Evolutionary conservation across 805 yeast species (phyloP), one percentile per base, ranked within the genome.

Genomic region (Hanseniaspora nectarophila): DNA sequence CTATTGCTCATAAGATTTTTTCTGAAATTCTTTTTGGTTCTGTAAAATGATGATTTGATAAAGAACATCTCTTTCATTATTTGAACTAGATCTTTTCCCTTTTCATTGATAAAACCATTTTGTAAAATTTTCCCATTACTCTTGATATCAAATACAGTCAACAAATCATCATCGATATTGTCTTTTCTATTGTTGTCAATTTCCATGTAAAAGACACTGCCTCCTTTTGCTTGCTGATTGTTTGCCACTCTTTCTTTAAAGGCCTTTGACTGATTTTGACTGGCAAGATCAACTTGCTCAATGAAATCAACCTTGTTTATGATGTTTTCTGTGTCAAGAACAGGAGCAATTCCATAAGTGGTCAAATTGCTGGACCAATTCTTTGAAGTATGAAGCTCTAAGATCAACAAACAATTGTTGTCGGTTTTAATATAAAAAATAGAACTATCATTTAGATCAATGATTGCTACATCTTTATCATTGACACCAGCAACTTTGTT

Each of bases 41-140:
- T 48, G 15, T 46, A 18, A 33, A 48, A 48, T 2, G 37, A 23
- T 13, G 52, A 40, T 35, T 42, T 45, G 5, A 45, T 39, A 33
- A 43, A 42, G 34, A 52, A 37, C 51, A 51, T 43, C 20, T 45
- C 52, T 26, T 54, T 54, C 53, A 63, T 44, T 45, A 61, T 55
- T 38, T 62, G 63, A 18, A 66, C 54, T 37, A 64, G 59, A 5
- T 65, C 60, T 33, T 58, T 60, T 31, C 64, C 68, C 40, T 61
- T 65, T 15, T 61, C 59, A 7, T 60, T 59, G 7, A 60, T 56
- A 38, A 59, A 64, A 1, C 70, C 70, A 57, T 65, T 65, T 51
- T 66, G 70, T 31, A 66, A 64, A 10, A 66, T 55, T 49, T 54
- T 63, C 3, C 62, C 60, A 34, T 60, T 54, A 23, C 61, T 65